These are phyloP conservation scores for Sclerotinia subarctica DNA, from an alignment of 2,329 filamentous ascomycete genomes.

Conservation along the genomic window DNA sequence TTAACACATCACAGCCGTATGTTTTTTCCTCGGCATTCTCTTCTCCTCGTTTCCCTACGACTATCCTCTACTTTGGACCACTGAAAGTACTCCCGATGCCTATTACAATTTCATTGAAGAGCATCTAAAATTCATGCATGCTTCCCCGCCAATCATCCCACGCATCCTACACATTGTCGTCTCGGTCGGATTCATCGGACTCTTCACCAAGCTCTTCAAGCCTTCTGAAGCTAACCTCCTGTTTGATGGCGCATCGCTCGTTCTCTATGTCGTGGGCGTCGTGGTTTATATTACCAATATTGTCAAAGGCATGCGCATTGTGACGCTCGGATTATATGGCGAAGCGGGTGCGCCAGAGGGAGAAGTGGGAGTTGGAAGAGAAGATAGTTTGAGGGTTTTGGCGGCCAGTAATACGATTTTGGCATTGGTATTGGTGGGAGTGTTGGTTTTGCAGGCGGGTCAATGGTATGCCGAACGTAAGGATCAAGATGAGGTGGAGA, in stretches of 20 bases:
- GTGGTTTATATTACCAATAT: slow-evolving; percentile 96
- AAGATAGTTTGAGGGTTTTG: slow-evolving; percentile 88
- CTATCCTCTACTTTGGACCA: slow-evolving; percentile 80
- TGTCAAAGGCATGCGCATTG: slow-evolving; percentile 85
- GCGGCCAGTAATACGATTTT: slow-evolving; percentile 95
- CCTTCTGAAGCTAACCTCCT: slow-evolving; percentile 93
- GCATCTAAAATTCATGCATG: slow-evolving; percentile 88
- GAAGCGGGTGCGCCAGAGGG: slow-evolving; percentile 46
- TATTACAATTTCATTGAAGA: slow-evolving; percentile 85
- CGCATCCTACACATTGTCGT: slow-evolving; percentile 95
- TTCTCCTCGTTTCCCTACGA: slow-evolving; percentile 72
- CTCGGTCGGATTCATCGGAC: slow-evolving; percentile 79
- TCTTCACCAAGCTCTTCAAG: slow-evolving; percentile 92
- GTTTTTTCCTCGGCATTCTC: slow-evolving; percentile 97
- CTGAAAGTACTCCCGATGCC: slow-evolving; percentile 57
- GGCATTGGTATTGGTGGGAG: slow-evolving; percentile 85
- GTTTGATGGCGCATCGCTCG: slow-evolving; percentile 74
- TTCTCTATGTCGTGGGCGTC: slow-evolving; percentile 78
- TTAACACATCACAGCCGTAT: slow-evolving; percentile 58
- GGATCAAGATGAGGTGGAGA: slow-evolving; percentile 74
- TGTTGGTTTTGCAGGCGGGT: slow-evolving; percentile 88
- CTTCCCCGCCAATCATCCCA: slow-evolving; percentile 84
- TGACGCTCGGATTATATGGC: slow-evolving; percentile 61
- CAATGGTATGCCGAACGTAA: slow-evolving; percentile 99
- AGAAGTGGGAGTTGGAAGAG: slow-evolving; percentile 70